Evolutionary conservation across 225 moss, liverwort and hornwort species (phyloP), one percentile per base, ranked within the genome.

Genomic region (Straminergon stramineum): DNA sequence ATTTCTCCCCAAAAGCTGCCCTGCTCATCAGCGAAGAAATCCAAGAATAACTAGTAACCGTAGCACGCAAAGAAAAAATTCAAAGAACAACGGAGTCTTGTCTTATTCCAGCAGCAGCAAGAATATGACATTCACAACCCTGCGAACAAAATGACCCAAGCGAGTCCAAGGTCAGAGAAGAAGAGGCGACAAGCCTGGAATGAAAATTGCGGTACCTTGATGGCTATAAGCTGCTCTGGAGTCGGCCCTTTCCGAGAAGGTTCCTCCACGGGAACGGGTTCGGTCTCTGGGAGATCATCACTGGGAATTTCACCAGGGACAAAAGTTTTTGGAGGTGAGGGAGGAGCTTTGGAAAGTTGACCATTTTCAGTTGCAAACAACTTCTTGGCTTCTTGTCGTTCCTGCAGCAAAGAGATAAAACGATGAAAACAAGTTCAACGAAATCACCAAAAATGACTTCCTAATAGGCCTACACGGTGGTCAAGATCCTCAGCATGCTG

Each of bases 161-260:
- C 77, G 17, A 90, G 58, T 85, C 28, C 55, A 77, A 82, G 70
- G 80, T 64, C 39, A 70, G 64, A 90, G 20, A 43, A 68, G n/a
- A 66, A 64, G 57, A 84, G 26, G 60, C 71, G 70, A 64, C 52
- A 66, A 82, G 82, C 31, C 19, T 60, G 41, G n/a, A 61, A 80
- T 79, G 61, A 5, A 83, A 83, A 27, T 34, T 73, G 37, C 77
- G 82, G 70, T 91, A 98, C 98, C 96, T 98, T 98, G 91, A 98
- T 98, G 55, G 96, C 98, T 89, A 96, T 93, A 87, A 98, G 91
- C 91, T 97, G 97, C 95, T 98, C 97, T 61, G 98, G 96, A 71
- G 96, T 97, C 74, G 98, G 97, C 58, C 96, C 97, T 84, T 93
- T 95, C 57, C 94, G 92, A 89, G 93, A 88, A 60, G 87, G 92